Evolutionary conservation across 129 eudicot genomes (phyloP).

Genomic region (Tagetes erecta): DNA sequence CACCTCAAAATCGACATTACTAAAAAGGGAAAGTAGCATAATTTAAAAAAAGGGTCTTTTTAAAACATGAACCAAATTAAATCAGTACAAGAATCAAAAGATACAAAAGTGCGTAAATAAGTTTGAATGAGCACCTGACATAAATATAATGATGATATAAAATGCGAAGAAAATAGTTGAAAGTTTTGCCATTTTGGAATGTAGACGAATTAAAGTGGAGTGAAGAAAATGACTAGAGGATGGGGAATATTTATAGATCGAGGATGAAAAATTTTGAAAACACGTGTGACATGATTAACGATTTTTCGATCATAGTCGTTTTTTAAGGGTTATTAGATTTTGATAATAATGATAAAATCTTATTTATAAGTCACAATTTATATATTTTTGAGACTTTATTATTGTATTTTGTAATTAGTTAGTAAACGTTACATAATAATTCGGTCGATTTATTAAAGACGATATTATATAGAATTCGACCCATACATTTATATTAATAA

Average conservation of each 20-base stretch:
- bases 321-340: too few species aligned
- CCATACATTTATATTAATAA: too few species aligned
- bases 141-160: constrained; percentile 10
- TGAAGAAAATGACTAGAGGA: not conserved
- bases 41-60: not conserved
- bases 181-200: constrained; percentile 13
- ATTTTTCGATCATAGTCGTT: too few species aligned
- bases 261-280: not conserved
- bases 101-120: not conserved
- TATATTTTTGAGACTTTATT: too few species aligned
- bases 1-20: not conserved
- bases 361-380: too few species aligned
- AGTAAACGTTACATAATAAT: too few species aligned
- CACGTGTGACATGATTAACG: not conserved
- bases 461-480: too few species aligned
- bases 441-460: too few species aligned
- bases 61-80: not conserved
- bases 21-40: not conserved
- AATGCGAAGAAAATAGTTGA: not conserved
- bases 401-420: too few species aligned
- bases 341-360: too few species aligned
- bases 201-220: not conserved
- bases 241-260: constrained; percentile 9
- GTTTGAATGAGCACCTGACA: constrained; percentile 21
- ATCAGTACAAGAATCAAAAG: not conserved